Evolutionary conservation across 1,284 basidiomycete species (phyloP).

Genomic region (Austropuccinia psidii): DNA sequence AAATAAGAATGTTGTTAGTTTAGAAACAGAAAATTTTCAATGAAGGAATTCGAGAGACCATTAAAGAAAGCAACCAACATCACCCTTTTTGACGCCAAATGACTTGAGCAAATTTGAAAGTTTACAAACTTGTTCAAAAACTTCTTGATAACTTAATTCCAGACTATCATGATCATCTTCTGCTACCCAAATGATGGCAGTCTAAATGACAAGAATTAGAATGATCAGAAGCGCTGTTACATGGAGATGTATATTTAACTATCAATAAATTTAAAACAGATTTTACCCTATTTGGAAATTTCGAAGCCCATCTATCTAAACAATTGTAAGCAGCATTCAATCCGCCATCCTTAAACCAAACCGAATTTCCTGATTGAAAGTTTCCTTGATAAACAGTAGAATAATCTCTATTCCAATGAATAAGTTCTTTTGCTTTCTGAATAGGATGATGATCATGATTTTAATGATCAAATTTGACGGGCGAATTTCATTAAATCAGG

Average conservation of each 20-base stretch:
- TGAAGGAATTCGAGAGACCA: background rate
- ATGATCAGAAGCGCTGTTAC: background rate
- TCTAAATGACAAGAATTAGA: constrained; percentile 47
- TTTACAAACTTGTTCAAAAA: constrained; percentile 79
- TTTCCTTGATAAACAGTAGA: constrained; percentile 74
- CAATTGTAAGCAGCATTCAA: constrained; percentile 84
- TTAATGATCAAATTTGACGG: too few species aligned
- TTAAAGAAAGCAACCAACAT: constrained; percentile 50
- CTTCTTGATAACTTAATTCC: constrained; percentile 71
- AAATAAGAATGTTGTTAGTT: too few species aligned
- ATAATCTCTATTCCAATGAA: constrained; percentile 89
- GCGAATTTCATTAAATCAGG: too few species aligned
- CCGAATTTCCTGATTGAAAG: constrained; percentile 79
- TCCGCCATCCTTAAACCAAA: constrained; percentile 65
- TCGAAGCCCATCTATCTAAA: constrained; percentile 90
- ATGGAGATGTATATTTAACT: background rate
- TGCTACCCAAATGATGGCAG: constrained; percentile 96
- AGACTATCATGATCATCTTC: constrained; percentile 81
- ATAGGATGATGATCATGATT: too few species aligned
- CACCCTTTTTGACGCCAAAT: constrained; percentile 90
- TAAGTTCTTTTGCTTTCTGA: constrained; percentile 64
- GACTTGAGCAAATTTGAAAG: constrained; percentile 86
- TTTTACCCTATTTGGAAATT: constrained; percentile 72
- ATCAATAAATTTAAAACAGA: constrained; percentile 2
- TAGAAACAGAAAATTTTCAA: background rate